Percentiles rank a stretch among this genome's conserved stretches.
Conservation (phyloP, 768 basidiomycete species). For the Pleurotus djamor region DNA sequence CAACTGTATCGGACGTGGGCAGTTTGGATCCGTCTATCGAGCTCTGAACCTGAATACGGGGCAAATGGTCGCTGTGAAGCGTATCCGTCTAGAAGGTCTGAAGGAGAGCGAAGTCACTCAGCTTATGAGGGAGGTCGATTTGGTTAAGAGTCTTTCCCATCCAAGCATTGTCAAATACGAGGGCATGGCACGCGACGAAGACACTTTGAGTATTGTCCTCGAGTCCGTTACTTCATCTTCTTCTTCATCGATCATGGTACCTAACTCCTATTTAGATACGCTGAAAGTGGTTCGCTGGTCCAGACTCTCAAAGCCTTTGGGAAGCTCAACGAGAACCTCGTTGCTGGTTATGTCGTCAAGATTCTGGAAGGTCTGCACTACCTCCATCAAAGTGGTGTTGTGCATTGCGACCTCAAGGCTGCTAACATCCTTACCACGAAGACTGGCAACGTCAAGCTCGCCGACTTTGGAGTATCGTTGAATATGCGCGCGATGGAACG, state of each 20-base stretch:
- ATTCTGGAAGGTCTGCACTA: conserved; percentile 96
- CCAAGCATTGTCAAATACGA: conserved; percentile 98
- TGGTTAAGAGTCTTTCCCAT: conserved; percentile 88
- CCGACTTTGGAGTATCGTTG: conserved; percentile 97
- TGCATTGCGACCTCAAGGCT: conserved; percentile 97
- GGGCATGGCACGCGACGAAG: conserved; percentile 88
- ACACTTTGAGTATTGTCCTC: conserved; percentile 88
- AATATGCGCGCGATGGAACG: conserved; percentile 89
- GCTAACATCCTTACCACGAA: conserved; percentile 99
- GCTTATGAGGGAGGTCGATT: conserved; percentile 92
- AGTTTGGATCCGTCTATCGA: conserved; percentile 95
- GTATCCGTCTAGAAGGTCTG: conserved; percentile 86
- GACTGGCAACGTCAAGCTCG: conserved; percentile 95
- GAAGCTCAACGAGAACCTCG: conserved; percentile 87
- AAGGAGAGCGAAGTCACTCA: conserved; percentile 89
- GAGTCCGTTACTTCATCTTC: conserved; percentile 61
- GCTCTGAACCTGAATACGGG: conserved; percentile 93
- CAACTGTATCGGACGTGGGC: conserved; percentile 94
- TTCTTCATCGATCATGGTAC: conserved; percentile 8
- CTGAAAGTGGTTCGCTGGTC: conserved; percentile 93
- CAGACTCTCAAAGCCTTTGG: conserved; percentile 94
- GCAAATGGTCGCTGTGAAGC: conserved; percentile 99
- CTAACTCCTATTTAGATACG: conserved; percentile 58
- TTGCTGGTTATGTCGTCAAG: conserved; percentile 92
- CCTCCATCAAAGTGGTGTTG: conserved; percentile 85